Evolutionary conservation across 164 flowering plant genomes (phyloP).

Genomic region (Vitis cinerea): DNA sequence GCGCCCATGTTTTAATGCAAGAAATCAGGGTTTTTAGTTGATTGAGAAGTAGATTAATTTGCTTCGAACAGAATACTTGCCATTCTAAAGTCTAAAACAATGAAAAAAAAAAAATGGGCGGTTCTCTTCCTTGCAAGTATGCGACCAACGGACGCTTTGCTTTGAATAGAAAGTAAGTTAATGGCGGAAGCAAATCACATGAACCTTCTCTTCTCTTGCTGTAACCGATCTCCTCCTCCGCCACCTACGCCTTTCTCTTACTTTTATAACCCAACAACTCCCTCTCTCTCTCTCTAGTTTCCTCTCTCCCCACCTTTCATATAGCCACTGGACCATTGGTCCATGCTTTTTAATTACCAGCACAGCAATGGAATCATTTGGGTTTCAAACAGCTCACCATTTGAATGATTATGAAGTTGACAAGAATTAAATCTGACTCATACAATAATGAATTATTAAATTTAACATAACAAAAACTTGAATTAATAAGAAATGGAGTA

Average conservation of each 20-base stretch:
- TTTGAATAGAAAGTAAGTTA: constrained; percentile 27
- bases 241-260: not conserved
- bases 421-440: too few relatives aligned
- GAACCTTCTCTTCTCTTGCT: constrained; percentile 25
- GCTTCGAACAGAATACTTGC: not conserved
- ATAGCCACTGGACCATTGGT: too few relatives aligned
- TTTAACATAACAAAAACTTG: not conserved
- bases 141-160: constrained; percentile 24
- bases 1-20: constrained; percentile 26
- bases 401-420: constrained; percentile 8
- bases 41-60: not conserved
- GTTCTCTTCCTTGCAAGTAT: constrained; percentile 21
- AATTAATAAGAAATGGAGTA: not conserved
- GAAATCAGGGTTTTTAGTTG: constrained; percentile 19
- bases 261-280: not conserved
- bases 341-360: too few relatives aligned
- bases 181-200: constrained; percentile 10
- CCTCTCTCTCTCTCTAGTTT: not conserved
- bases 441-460: not conserved
- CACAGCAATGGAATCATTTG: not conserved
- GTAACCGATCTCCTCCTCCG: constrained; percentile 14
- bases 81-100: not conserved
- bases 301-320: not conserved
- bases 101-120: constrained; percentile 6
- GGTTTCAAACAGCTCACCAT: constrained; percentile 6